These are phyloP conservation scores for Leucoagaricus sp. DNA, from an alignment of 1,284 basidiomycete species.

Conservation along the genomic window DNA sequence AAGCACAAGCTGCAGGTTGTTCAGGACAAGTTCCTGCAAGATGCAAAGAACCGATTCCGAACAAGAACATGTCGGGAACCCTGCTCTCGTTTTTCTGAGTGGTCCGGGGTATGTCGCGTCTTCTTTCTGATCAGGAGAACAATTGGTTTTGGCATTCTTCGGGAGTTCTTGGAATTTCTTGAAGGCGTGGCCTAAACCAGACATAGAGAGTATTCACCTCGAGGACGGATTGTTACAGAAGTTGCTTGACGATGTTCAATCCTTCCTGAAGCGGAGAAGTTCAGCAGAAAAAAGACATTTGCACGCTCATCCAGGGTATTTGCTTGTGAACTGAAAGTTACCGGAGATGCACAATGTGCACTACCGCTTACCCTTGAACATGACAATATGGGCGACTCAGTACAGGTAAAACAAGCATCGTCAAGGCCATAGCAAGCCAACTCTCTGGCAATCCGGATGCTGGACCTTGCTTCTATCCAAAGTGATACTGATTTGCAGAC, in stretches of 20 bases:
- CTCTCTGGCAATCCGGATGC: constrained; percentile 66
- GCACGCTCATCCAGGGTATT: constrained; percentile 66
- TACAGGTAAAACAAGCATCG: constrained; percentile 68
- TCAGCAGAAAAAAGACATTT: constrained; percentile 67
- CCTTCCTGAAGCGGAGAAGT: constrained; percentile 55
- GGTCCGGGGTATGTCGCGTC: too few relatives aligned
- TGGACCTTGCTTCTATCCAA: constrained; percentile 62
- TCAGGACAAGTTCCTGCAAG: too few relatives aligned
- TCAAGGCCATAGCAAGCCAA: constrained; percentile 70
- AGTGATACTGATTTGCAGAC: constrained; percentile 58
- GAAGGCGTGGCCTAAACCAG: constrained; percentile 45
- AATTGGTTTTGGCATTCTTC: too few relatives aligned
- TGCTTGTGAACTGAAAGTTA: constrained; percentile 41
- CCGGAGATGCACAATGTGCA: not conserved
- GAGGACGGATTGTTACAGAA: constrained; percentile 56
- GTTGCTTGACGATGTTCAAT: constrained; percentile 56
- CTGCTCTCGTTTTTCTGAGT: too few relatives aligned
- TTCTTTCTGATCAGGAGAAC: too few relatives aligned
- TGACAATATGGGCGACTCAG: constrained; percentile 60
- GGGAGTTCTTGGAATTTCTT: not conserved
- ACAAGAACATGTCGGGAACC: too few relatives aligned
- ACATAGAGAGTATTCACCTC: constrained; percentile 57
- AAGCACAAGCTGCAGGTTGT: too few relatives aligned
- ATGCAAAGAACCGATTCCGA: too few relatives aligned
- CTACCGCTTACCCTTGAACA: not conserved